These are phyloP conservation scores for Begonia masoniana DNA, from an alignment of 306 rosid genomes.

Conservation along the genomic window DNA sequence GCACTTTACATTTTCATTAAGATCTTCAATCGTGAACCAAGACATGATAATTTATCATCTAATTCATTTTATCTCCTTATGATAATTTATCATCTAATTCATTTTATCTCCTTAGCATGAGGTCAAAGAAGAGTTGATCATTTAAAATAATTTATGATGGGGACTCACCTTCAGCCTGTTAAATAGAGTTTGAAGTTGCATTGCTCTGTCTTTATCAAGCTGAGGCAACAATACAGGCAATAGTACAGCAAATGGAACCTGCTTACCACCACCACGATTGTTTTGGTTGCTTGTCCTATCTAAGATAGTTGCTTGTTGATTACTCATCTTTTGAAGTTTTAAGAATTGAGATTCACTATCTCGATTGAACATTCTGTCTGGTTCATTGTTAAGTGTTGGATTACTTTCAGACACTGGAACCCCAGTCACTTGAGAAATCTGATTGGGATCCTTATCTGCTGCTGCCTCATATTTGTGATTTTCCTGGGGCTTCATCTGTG, in stretches of 20 bases:
- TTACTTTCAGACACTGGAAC: conserved; percentile 36
- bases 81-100: too few relatives aligned
- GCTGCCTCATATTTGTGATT: conserved; percentile 31
- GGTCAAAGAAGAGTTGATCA: too few relatives aligned
- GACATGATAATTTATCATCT: too few relatives aligned
- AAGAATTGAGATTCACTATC: conserved; percentile 60
- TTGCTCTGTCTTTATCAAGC: conserved; percentile 71
- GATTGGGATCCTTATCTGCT: conserved; percentile 35
- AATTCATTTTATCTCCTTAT: too few relatives aligned
- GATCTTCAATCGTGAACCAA: too few relatives aligned
- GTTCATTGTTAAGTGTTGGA: conserved; percentile 25
- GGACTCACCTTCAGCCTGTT: conserved; percentile 49
- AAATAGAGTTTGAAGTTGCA: conserved; percentile 72
- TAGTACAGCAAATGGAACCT: conserved; percentile 70
- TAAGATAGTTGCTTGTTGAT: conserved; percentile 60
- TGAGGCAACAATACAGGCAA: conserved; percentile 71
- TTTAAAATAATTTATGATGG: background rate
- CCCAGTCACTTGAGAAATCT: conserved; percentile 37
- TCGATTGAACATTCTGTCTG: conserved; percentile 31
- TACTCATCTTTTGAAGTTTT: conserved; percentile 86
- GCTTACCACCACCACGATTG: conserved; percentile 41
- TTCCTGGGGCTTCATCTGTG: conserved; percentile 46
- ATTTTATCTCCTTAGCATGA: too few relatives aligned
- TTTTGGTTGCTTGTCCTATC: conserved; percentile 50
- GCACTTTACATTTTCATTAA: too few relatives aligned